These are phyloP conservation scores for Candida arabinofermentans DNA, from an alignment of 805 yeast species.

Conservation along the genomic window DNA sequence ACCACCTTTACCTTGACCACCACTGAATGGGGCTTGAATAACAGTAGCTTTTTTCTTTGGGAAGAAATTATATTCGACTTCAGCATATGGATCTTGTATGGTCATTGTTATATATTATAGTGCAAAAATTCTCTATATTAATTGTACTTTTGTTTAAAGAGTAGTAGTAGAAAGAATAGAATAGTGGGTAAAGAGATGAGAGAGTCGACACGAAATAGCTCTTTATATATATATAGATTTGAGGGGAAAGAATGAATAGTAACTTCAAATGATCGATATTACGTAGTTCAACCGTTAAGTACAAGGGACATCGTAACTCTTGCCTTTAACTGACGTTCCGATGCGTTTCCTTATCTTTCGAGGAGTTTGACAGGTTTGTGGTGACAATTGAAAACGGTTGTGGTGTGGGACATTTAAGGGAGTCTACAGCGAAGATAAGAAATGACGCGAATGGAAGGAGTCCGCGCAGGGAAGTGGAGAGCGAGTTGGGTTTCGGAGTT, in stretches of 20 bases:
- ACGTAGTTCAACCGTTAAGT: slow-evolving; percentile 3
- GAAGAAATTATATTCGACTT: slow-evolving; percentile 47
- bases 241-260: too few species aligned
- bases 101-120: too few species aligned
- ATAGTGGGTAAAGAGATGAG: too few species aligned
- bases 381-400: too few species aligned
- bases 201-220: too few species aligned
- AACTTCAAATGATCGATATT: too few species aligned
- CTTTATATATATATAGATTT: too few species aligned
- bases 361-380: neutral
- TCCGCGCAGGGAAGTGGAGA: neutral
- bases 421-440: neutral
- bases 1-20: slow-evolving; percentile 93
- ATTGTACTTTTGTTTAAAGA: too few species aligned
- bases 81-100: slow-evolving; percentile 7
- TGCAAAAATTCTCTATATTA: too few species aligned
- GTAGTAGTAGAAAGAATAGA: too few species aligned
- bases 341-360: too few species aligned
- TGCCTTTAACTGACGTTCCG: slow-evolving; percentile 7
- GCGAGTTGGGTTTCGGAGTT: too few species aligned
- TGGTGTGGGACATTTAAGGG: neutral
- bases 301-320: slow-evolving; percentile 3
- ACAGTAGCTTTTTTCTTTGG: slow-evolving; percentile 57
- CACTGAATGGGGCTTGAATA: slow-evolving; percentile 88
- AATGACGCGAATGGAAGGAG: neutral